Conservation (phyloP, 306 rosid genomes). For the Comarum palustre region DNA sequence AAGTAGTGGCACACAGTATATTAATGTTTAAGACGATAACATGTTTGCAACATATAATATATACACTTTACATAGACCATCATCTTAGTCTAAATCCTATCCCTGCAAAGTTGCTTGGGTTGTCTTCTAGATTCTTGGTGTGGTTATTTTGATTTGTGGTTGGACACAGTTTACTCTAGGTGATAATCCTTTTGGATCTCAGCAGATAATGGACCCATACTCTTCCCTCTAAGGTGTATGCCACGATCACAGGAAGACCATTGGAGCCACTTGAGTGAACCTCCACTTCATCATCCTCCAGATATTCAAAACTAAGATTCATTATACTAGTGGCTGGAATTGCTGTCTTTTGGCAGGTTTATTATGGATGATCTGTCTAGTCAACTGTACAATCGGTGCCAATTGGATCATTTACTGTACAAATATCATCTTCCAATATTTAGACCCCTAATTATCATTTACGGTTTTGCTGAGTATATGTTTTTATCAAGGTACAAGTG, state of each 20-base stretch:
- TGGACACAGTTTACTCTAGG: neutral
- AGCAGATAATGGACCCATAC: neutral
- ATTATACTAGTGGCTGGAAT: constrained; percentile 57
- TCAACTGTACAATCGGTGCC: constrained; percentile 15
- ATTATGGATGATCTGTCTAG: constrained; percentile 36
- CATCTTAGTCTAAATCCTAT: neutral
- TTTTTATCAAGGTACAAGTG: neutral
- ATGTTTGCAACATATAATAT: neutral
- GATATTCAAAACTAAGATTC: constrained; percentile 48
- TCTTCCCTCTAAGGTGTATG: constrained; percentile 25
- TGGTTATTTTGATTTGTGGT: neutral
- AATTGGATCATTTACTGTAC: constrained; percentile 36
- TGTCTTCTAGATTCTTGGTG: neutral
- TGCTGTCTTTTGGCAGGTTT: constrained; percentile 71
- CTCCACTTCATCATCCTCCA: constrained; percentile 40
- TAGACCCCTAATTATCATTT: constrained; percentile 27
- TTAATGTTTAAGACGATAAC: neutral
- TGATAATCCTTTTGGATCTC: too few species aligned
- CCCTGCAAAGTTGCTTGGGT: neutral
- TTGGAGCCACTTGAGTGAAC: constrained; percentile 36
- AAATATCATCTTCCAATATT: constrained; percentile 20
- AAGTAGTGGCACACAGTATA: neutral
- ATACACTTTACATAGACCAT: neutral
- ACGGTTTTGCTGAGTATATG: neutral
- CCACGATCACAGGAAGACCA: constrained; percentile 54